Evolutionary conservation across 2,329 filamentous ascomycete species (phyloP).

Genomic region (Microdochium bolleyi): DNA sequence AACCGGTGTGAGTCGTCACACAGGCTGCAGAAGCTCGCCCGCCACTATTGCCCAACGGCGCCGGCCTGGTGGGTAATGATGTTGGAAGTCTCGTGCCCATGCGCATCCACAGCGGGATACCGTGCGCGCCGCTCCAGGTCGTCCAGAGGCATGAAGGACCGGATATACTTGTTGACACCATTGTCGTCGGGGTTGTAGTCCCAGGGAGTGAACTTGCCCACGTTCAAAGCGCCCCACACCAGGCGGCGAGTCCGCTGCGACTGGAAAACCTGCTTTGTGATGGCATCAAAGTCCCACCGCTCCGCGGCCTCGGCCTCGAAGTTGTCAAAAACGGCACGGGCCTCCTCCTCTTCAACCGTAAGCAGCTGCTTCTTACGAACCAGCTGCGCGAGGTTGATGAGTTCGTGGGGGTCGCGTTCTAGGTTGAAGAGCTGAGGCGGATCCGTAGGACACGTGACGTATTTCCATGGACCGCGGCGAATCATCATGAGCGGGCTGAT

Average conservation of each 20-base stretch:
- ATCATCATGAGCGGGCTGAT: slow-evolving; percentile 92
- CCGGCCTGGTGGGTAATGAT: slow-evolving; percentile 33
- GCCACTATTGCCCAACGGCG: slow-evolving; percentile 29
- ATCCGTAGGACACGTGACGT: slow-evolving; percentile 77
- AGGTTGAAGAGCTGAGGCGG: slow-evolving; percentile 81
- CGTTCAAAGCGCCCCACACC: slow-evolving; percentile 71
- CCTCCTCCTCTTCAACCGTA: slow-evolving; percentile 35
- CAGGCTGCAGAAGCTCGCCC: neutral
- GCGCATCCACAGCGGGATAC: slow-evolving; percentile 56
- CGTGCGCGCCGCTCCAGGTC: slow-evolving; percentile 71
- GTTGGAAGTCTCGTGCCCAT: slow-evolving; percentile 38
- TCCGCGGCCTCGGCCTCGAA: slow-evolving; percentile 67
- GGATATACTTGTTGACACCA: slow-evolving; percentile 70
- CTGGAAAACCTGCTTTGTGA: slow-evolving; percentile 64
- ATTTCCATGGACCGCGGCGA: slow-evolving; percentile 82
- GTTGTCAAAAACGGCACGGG: slow-evolving; percentile 44
- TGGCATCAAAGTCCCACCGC: slow-evolving; percentile 75
- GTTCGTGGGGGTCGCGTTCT: slow-evolving; percentile 63
- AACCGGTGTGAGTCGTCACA: neutral
- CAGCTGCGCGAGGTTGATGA: slow-evolving; percentile 60
- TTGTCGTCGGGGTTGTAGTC: slow-evolving; percentile 73
- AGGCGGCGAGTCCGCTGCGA: slow-evolving; percentile 75
- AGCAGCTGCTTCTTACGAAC: slow-evolving; percentile 25
- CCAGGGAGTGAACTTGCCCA: slow-evolving; percentile 74
- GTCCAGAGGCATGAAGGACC: slow-evolving; percentile 73